These are phyloP conservation scores for Elongisporangium anandrum DNA, from an alignment of 352 stramenopile species.

Conservation along the genomic window DNA sequence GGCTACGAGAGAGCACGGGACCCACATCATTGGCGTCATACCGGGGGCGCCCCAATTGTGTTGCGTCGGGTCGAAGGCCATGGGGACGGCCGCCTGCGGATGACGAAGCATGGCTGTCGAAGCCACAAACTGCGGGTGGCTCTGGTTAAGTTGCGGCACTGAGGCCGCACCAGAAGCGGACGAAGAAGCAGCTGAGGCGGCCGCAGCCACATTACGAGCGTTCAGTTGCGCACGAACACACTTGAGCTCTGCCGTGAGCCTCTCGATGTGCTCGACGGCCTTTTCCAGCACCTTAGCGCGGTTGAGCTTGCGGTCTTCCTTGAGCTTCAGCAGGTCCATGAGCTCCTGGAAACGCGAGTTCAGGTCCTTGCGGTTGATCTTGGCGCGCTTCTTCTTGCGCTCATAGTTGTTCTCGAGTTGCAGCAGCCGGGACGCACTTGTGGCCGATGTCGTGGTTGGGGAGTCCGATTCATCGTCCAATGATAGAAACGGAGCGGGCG, in stretches of 20 bases:
- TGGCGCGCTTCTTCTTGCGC: conserved; percentile 65
- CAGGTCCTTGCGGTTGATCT: conserved; percentile 64
- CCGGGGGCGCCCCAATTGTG: conserved; percentile 14
- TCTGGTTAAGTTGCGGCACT: not conserved
- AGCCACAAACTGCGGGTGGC: not conserved
- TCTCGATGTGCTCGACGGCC: conserved; percentile 55
- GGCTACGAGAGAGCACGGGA: conserved; percentile 28
- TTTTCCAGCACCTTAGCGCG: conserved; percentile 65
- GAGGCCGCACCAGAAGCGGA: conserved; percentile 1
- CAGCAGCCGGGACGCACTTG: conserved; percentile 19
- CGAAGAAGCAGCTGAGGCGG: conserved; percentile 3
- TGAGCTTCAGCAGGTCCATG: conserved; percentile 54
- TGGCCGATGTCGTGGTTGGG: conserved; percentile 3
- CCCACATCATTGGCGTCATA: conserved; percentile 32
- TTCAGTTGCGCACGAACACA: conserved; percentile 9
- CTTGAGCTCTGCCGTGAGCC: conserved; percentile 36
- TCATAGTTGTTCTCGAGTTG: conserved; percentile 69
- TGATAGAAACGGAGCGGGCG: conserved; percentile 15
- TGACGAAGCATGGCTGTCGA: not conserved
- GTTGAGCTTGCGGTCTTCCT: conserved; percentile 64
- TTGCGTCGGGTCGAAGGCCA: conserved; percentile 19
- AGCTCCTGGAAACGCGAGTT: conserved; percentile 65
- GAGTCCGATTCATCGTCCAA: conserved; percentile 8
- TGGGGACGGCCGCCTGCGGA: conserved; percentile 1
- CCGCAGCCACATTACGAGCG: conserved; percentile 8